These are phyloP conservation scores for Skeletonema marinoi DNA, from an alignment of 108 stramenopile species.

Conservation along the genomic window DNA sequence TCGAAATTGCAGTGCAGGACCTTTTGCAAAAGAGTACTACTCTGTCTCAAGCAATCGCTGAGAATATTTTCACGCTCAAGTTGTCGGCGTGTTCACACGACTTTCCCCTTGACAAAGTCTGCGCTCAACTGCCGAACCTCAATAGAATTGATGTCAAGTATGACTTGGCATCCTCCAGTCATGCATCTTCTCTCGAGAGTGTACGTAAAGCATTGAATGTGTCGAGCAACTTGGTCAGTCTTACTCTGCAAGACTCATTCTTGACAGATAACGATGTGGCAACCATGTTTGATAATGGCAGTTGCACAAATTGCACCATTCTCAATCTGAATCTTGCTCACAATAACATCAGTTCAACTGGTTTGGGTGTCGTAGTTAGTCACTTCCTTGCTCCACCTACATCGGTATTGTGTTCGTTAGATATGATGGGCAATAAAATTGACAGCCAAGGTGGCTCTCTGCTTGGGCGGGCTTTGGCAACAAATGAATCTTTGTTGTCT, in stretches of 20 bases:
- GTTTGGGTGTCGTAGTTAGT: background rate
- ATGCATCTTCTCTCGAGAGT: background rate
- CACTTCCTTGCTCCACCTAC: background rate
- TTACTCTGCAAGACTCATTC: background rate
- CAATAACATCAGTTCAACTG: conserved; percentile 8
- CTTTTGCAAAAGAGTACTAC: background rate
- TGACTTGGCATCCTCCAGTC: background rate
- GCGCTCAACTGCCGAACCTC: conserved; percentile 3
- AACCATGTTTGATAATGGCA: background rate
- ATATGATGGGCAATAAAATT: conserved; percentile 20
- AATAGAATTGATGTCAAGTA: conserved; percentile 2
- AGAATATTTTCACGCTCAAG: conserved; percentile 12
- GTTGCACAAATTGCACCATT: background rate
- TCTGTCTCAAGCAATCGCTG: background rate
- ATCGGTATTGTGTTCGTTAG: conserved; percentile 3
- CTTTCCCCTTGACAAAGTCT: conserved; percentile 3
- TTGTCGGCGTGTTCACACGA: background rate
- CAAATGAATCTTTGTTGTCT: conserved; percentile 14
- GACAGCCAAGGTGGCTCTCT: conserved; percentile 5
- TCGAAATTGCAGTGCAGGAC: background rate
- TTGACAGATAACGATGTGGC: background rate
- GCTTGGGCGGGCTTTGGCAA: conserved; percentile 1
- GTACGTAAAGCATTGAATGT: background rate
- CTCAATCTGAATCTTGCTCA: conserved; percentile 15
- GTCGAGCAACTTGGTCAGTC: background rate